phyloP scores from a whole-genome alignment of 257 asterid genomes.

The Ballota nigra region DNA sequence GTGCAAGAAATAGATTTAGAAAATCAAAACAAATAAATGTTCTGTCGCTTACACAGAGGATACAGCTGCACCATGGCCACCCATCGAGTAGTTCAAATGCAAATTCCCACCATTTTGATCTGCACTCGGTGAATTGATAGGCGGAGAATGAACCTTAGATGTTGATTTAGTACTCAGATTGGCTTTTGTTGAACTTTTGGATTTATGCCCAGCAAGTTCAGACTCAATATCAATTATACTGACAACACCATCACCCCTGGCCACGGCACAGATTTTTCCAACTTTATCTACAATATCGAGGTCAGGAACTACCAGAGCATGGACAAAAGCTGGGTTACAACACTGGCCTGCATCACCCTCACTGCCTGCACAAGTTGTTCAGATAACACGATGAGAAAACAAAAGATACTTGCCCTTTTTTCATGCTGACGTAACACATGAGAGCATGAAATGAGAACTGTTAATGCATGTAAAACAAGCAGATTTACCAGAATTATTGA shows the following conservation, averaged over 20 bases:
- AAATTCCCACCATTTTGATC: constrained; percentile 37
- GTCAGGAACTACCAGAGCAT: constrained; percentile 77
- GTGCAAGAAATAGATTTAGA: neutral
- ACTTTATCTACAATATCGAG: constrained; percentile 63
- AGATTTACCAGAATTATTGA: neutral
- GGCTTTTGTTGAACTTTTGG: constrained; percentile 47
- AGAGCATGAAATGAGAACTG: neutral
- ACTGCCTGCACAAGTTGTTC: constrained; percentile 41
- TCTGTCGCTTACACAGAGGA: constrained; percentile 79
- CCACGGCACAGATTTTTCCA: constrained; percentile 84
- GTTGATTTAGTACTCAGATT: constrained; percentile 41
- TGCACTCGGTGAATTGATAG: constrained; percentile 12
- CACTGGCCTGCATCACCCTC: constrained; percentile 60
- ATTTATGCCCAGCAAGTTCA: constrained; percentile 46
- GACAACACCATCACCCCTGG: constrained; percentile 90
- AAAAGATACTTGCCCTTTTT: neutral
- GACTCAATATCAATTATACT: constrained; percentile 60
- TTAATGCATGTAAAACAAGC: neutral
- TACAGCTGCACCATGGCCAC: constrained; percentile 86
- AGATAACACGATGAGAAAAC: constrained; percentile 9
- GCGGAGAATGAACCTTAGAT: constrained; percentile 27
- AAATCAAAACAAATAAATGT: neutral
- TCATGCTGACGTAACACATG: neutral
- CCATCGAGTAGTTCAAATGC: constrained; percentile 65
- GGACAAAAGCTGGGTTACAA: constrained; percentile 86